phyloP scores from a whole-genome alignment of 352 stramenopile genomes.

The Phytophthora uliginosa region DNA sequence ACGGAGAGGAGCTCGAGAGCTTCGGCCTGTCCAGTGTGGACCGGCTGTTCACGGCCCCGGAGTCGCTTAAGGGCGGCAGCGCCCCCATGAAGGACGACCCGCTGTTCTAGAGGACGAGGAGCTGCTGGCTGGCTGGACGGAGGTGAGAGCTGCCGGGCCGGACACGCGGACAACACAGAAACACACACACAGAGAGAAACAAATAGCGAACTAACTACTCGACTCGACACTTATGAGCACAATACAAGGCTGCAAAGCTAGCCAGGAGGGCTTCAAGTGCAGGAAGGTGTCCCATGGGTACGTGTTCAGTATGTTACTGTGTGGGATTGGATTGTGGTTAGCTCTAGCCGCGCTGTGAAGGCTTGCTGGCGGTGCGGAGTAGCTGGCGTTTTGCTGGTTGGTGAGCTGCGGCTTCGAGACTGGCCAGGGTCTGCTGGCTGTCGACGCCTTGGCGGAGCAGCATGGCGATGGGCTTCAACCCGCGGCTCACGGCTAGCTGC shows the following conservation, averaged over 20 bases:
- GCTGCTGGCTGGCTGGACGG: neutral
- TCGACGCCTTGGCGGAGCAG: conserved; percentile 50
- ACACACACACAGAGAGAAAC: neutral
- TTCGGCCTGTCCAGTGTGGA: conserved; percentile 59
- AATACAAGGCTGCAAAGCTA: conserved; percentile 18
- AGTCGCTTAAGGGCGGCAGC: conserved; percentile 82
- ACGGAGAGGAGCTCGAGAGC: conserved; percentile 67
- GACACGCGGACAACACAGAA: neutral
- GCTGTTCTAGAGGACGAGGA: conserved; percentile 60
- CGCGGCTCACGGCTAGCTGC: conserved; percentile 38
- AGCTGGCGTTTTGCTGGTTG: conserved; percentile 14
- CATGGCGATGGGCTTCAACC: conserved; percentile 35
- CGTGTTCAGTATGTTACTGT: conserved; percentile 5
- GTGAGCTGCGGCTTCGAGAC: conserved; percentile 23
- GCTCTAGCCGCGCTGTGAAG: neutral
- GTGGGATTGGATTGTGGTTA: neutral
- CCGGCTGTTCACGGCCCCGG: conserved; percentile 78
- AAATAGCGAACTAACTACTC: neutral
- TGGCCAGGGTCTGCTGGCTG: conserved; percentile 35
- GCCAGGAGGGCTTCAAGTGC: neutral
- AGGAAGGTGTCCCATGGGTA: neutral
- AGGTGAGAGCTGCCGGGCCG: neutral
- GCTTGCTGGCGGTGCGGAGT: neutral
- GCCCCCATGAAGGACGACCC: conserved; percentile 86
- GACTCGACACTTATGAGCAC: conserved; percentile 9